These are phyloP conservation scores for Puccinia novopanici DNA, from an alignment of 1,284 basidiomycete genomes.

Conservation along the genomic window DNA sequence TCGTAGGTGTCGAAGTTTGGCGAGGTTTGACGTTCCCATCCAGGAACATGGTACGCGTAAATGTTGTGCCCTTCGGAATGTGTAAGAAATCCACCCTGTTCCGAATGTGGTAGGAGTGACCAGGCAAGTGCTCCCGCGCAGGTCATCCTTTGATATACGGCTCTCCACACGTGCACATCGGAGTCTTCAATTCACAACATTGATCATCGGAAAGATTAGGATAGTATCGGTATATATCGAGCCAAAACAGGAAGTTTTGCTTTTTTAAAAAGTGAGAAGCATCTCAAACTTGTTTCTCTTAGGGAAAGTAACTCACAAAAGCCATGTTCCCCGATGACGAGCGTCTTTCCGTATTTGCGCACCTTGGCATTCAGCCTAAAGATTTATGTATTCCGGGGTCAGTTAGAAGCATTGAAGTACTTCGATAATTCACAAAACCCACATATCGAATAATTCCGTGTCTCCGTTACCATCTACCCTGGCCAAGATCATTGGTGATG, in stretches of 20 bases:
- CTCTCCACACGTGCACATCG: not conserved
- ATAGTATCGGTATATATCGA: too few species aligned
- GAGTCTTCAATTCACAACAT: conserved; percentile 2
- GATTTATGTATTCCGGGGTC: not conserved
- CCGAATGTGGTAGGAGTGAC: conserved; percentile 42
- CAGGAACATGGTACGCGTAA: conserved; percentile 43
- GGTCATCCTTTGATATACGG: conserved; percentile 22
- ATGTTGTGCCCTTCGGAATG: conserved; percentile 39
- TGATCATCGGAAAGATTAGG: too few species aligned
- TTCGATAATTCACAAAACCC: not conserved
- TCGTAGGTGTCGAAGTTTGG: conserved; percentile 39
- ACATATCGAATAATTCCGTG: conserved; percentile 8
- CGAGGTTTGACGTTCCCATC: conserved; percentile 36
- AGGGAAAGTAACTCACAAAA: conserved; percentile 36
- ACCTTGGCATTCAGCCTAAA: conserved; percentile 25
- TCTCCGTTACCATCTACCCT: conserved; percentile 38
- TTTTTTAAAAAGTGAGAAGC: too few species aligned
- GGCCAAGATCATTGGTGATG: not conserved
- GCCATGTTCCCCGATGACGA: conserved; percentile 46
- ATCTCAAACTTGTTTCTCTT: not conserved
- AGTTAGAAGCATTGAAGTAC: not conserved
- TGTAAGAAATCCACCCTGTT: conserved; percentile 31
- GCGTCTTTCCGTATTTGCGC: conserved; percentile 23
- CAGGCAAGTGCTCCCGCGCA: conserved; percentile 44
- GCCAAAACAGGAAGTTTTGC: too few species aligned